A percentile compares a stretch with the other conserved stretches of the same genome.
Conservation (phyloP, 129 eudicot genomes). For the Smallanthus sonchifolius region DNA sequence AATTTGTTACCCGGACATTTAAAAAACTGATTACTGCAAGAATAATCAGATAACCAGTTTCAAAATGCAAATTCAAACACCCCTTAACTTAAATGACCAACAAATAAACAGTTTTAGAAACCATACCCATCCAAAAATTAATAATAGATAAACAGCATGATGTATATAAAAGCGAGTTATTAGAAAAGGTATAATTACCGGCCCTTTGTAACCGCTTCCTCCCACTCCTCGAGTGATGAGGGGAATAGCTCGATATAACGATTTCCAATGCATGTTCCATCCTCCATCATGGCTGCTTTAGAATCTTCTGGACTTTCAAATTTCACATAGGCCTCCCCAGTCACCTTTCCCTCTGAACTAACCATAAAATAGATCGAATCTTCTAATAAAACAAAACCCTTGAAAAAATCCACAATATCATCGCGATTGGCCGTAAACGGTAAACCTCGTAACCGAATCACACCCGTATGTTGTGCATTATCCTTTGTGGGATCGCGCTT, state of each 20-base stretch:
- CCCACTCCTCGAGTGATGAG: slow-evolving; percentile 74
- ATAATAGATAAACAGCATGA: background rate
- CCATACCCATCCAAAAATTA: background rate
- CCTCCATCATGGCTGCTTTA: slow-evolving; percentile 85
- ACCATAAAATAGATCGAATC: slow-evolving; percentile 63
- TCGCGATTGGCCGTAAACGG: slow-evolving; percentile 74
- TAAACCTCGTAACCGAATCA: slow-evolving; percentile 78
- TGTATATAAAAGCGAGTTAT: background rate
- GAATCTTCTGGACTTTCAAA: slow-evolving; percentile 81
- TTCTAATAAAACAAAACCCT: slow-evolving; percentile 61
- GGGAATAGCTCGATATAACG: slow-evolving; percentile 93
- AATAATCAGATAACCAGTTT: background rate
- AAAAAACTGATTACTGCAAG: background rate
- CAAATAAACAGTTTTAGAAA: background rate
- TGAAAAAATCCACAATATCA: slow-evolving; percentile 70
- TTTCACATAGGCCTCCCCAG: slow-evolving; percentile 93
- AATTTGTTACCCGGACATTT: background rate
- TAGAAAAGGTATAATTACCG: slow-evolving; percentile 39
- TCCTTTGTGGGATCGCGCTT: slow-evolving; percentile 50
- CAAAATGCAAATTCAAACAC: background rate
- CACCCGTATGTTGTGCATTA: slow-evolving; percentile 67
- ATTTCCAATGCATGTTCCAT: slow-evolving; percentile 75
- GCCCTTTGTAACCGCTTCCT: slow-evolving; percentile 73
- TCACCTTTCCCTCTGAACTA: slow-evolving; percentile 74
- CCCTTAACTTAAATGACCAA: background rate